phyloP scores from a whole-genome alignment of 345 rosid genomes.

The Gossypium raimondii region DNA sequence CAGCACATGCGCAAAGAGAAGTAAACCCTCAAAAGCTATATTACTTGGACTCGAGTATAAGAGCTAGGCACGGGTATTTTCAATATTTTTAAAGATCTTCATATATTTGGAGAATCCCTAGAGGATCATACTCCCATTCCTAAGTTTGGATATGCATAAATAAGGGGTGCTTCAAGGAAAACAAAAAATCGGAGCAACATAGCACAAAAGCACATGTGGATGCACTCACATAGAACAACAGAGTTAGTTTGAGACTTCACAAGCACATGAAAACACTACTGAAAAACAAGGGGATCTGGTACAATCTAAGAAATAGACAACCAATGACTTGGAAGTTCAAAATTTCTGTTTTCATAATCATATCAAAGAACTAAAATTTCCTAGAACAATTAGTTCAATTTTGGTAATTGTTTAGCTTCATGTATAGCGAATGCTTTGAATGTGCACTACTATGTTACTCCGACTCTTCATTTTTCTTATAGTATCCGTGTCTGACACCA shows the following conservation, averaged over 20 bases:
- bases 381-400: background rate
- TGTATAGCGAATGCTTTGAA: background rate
- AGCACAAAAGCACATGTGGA: background rate
- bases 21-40: background rate
- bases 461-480: background rate
- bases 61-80: too few relatives aligned
- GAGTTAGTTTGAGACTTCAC: background rate
- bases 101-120: too few relatives aligned
- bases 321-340: background rate
- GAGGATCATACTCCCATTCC: too few relatives aligned
- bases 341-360: background rate
- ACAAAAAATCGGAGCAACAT: too few relatives aligned
- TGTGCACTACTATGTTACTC: background rate
- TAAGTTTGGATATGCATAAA: too few relatives aligned
- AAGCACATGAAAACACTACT: background rate
- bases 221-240: background rate
- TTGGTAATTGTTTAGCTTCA: background rate
- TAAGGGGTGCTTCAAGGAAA: too few relatives aligned
- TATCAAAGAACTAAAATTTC: background rate
- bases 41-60: too few relatives aligned
- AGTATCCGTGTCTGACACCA: too few relatives aligned
- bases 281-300: background rate
- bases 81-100: too few relatives aligned
- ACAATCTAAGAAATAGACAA: background rate
- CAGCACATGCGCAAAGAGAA: background rate